A percentile compares a stretch with the other conserved stretches of the same genome.
Conservation (phyloP, 169 alveolate species). For the Theileria annulata region DNA sequence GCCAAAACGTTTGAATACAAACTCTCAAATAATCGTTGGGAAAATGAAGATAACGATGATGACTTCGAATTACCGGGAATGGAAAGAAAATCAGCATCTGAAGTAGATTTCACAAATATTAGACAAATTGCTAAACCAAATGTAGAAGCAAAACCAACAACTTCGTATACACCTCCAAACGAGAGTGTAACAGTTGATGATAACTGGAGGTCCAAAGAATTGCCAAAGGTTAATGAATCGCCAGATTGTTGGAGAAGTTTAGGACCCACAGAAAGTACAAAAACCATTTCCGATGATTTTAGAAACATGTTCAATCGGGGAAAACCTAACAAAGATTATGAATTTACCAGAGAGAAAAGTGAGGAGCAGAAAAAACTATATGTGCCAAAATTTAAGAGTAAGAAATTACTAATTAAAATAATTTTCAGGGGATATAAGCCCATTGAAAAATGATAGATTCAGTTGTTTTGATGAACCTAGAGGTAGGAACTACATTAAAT, state of each 20-base stretch:
- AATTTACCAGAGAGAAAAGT: conserved; percentile 7
- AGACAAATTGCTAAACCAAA: conserved; percentile 8
- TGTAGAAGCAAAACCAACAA: neutral
- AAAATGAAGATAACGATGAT: conserved; percentile 57
- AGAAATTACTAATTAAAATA: neutral
- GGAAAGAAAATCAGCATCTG: conserved; percentile 23
- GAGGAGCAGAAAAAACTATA: conserved; percentile 38
- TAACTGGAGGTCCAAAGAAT: conserved; percentile 25
- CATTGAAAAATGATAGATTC: conserved; percentile 33
- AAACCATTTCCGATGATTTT: neutral
- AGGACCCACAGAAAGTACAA: neutral
- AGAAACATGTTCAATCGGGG: neutral
- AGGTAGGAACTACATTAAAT: conserved; percentile 1
- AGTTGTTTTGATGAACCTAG: conserved; percentile 51
- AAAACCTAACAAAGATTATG: neutral
- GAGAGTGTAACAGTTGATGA: conserved; percentile 1
- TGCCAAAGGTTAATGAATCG: neutral
- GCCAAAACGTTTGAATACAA: conserved; percentile 27
- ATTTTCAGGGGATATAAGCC: conserved; percentile 20
- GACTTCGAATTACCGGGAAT: conserved; percentile 23
- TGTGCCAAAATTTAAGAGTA: conserved; percentile 41
- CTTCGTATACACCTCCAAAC: neutral
- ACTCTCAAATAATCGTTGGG: conserved; percentile 47
- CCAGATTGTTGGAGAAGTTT: neutral
- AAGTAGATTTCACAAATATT: conserved; percentile 54